phyloP scores from a whole-genome alignment of 2,329 filamentous ascomycete species.

The Aspergillus sp. region DNA sequence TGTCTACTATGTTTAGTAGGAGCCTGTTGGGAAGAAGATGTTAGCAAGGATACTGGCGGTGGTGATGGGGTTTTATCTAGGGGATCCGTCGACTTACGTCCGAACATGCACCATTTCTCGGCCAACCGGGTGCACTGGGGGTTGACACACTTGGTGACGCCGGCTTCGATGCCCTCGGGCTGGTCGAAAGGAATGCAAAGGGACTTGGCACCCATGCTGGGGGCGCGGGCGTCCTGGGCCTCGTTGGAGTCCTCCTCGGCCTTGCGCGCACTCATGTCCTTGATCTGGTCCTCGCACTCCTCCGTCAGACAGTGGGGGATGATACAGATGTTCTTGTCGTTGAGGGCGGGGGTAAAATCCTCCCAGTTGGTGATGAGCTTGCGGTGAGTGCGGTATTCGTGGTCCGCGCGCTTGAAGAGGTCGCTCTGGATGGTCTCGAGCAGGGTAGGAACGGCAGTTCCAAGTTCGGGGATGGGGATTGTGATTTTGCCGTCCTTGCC shows the following conservation, averaged over 20 bases:
- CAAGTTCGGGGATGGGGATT: slow-evolving; percentile 72
- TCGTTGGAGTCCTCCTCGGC: slow-evolving; percentile 61
- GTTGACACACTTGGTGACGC: slow-evolving; percentile 88
- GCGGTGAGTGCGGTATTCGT: slow-evolving; percentile 75
- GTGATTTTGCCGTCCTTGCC: slow-evolving; percentile 70
- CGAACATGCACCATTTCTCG: slow-evolving; percentile 91
- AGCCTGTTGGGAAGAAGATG: slow-evolving; percentile 17
- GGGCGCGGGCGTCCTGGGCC: slow-evolving; percentile 70
- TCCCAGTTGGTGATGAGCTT: slow-evolving; percentile 83
- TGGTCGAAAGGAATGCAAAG: slow-evolving; percentile 82
- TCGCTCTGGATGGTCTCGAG: slow-evolving; percentile 89
- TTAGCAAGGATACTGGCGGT: slow-evolving; percentile 4
- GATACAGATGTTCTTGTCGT: slow-evolving; percentile 87
- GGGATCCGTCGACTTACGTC: slow-evolving; percentile 52
- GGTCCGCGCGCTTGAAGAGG: slow-evolving; percentile 74
- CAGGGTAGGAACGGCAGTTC: slow-evolving; percentile 71
- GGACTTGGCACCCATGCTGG: slow-evolving; percentile 74
- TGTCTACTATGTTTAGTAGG: slow-evolving; percentile 24
- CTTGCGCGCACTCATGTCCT: slow-evolving; percentile 81
- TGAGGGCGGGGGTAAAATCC: slow-evolving; percentile 84
- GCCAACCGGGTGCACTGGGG: slow-evolving; percentile 77
- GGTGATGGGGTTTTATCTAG: not conserved
- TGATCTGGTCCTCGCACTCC: slow-evolving; percentile 91
- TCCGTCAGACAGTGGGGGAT: slow-evolving; percentile 85
- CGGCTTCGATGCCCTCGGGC: slow-evolving; percentile 73